phyloP scores from a whole-genome alignment of 2,329 filamentous ascomycete genomes.

The Cylindrodendrum hubeiense region DNA sequence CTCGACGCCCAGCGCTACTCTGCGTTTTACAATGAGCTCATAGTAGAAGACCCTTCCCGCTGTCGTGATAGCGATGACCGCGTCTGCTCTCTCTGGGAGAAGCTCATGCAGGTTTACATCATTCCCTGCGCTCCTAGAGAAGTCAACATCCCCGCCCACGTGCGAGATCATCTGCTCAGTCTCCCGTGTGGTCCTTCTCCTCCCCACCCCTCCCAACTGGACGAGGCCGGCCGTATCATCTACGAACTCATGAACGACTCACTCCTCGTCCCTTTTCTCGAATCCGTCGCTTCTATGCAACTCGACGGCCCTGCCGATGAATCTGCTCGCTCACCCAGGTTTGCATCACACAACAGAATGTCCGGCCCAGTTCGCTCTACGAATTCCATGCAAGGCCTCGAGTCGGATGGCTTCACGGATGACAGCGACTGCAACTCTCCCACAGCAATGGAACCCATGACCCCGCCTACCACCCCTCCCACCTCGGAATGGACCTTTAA shows the following conservation, averaged over 20 bases:
- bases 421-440: slow-evolving; percentile 74
- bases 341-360: slow-evolving; percentile 55
- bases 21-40: slow-evolving; percentile 63
- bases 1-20: slow-evolving; percentile 92
- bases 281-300: slow-evolving; percentile 64
- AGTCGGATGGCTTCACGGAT: slow-evolving; percentile 69
- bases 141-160: slow-evolving; percentile 88
- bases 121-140: slow-evolving; percentile 86
- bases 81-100: slow-evolving; percentile 85
- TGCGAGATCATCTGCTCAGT: slow-evolving; percentile 83
- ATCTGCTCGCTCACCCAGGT: slow-evolving; percentile 58
- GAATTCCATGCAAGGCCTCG: slow-evolving; percentile 59
- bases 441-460: slow-evolving; percentile 72
- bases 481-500: slow-evolving; percentile 68
- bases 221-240: slow-evolving; percentile 87
- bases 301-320: slow-evolving; percentile 53
- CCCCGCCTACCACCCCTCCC: slow-evolving; percentile 80
- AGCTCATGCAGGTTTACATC: slow-evolving; percentile 91
- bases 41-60: slow-evolving; percentile 51
- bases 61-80: slow-evolving; percentile 67
- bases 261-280: slow-evolving; percentile 91
- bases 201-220: slow-evolving; percentile 79
- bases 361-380: slow-evolving; percentile 47
- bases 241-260: slow-evolving; percentile 99
- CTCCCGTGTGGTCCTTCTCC: slow-evolving; percentile 69